Base-by-base conservation (phyloP, 768 basidiomycete species). In the Xerocomus spinulosus region DNA sequence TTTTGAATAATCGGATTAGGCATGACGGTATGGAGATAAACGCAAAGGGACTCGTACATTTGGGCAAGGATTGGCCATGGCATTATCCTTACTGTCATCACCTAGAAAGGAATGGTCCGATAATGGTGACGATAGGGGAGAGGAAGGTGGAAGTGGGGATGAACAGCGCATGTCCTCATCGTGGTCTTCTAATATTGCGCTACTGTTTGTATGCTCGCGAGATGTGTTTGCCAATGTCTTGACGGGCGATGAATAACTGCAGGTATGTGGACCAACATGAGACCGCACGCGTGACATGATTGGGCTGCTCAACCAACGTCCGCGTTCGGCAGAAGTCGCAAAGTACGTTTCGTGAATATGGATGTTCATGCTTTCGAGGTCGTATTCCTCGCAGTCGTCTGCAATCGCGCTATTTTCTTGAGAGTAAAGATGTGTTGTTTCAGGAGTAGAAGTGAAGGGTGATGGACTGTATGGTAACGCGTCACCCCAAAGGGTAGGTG, bases 261-360 rank as follows among this genome's bases (percentile, higher is more conserved):
- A 54, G 24, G 30, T 35, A 15, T 33, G 59, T 53, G 34, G 54
- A 41, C 45, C 54, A 0, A 36, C 30, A 29, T 53, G 44, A 1
- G 62, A 35, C 29, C 52, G 62, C 18, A 44, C 46, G 17, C 52
- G 55, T 17, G 61, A 20, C 8, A 70, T 68, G 25, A 73, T 60
- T 2, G 77, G 78, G 51, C 81, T 78, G 48, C 67, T 76, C 52
- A 71, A 69, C 80, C 80, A 82, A 46, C 73, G 72, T 8, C 80
- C 80, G 44, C 81, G 79, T 55, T 82, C 81, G 8, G 77, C 73
- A 33, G 81, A 82, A 10, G 72, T 71, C 38, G 71, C 68, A 54
- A 81, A 81, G 55, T 73, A 81, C 3, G 79, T 80, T 49, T 73
- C 69, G 42, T 74, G 77, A 37, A 66, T 50, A 36, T 60, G 65